phyloP scores from a whole-genome alignment of 306 rosid genomes.

The Adenanthera pavonina region DNA sequence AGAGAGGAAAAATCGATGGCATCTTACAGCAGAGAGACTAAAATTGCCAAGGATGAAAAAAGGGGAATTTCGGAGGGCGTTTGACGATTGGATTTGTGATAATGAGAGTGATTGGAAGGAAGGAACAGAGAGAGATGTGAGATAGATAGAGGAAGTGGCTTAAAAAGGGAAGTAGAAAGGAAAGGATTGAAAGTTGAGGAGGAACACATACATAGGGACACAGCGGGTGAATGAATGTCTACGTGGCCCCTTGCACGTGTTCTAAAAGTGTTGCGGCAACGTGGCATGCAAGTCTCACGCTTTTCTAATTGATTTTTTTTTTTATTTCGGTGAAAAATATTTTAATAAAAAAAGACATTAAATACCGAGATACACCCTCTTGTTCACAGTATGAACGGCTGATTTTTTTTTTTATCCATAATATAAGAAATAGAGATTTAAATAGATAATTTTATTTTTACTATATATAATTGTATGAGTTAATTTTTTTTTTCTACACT shows the following conservation, averaged over 20 bases:
- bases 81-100: conserved; percentile 30
- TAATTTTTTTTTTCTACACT: too few species aligned
- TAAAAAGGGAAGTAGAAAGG: not conserved
- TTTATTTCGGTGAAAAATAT: too few species aligned
- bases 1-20: conserved; percentile 14
- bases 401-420: too few species aligned
- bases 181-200: not conserved
- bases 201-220: conserved; percentile 39
- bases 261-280: conserved; percentile 6
- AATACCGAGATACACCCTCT: too few species aligned
- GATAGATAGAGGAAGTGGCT: not conserved
- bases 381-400: too few species aligned
- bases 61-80: conserved; percentile 38
- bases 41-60: not conserved
- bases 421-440: too few species aligned
- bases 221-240: conserved; percentile 33
- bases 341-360: too few species aligned
- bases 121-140: not conserved
- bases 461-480: too few species aligned
- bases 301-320: not conserved
- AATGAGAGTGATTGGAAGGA: conserved; percentile 37
- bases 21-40: conserved; percentile 33
- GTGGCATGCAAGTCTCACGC: conserved; percentile 32
- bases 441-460: too few species aligned
- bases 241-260: conserved; percentile 41